These are phyloP conservation scores for Kuraishia ogatae DNA, from an alignment of 805 yeast species.

Conservation along the genomic window DNA sequence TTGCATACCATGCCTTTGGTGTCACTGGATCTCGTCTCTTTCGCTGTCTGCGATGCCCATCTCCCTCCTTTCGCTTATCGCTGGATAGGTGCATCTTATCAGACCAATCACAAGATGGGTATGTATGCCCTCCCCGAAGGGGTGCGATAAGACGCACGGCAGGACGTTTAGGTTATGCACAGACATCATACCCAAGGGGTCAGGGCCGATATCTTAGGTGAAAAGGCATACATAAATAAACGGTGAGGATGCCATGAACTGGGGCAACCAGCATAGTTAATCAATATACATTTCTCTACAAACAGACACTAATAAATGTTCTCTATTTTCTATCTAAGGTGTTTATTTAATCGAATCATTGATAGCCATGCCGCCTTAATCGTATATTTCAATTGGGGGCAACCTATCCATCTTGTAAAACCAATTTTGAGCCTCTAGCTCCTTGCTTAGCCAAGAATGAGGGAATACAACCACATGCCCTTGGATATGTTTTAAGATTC, in stretches of 20 bases:
- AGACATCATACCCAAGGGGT: too few relatives aligned
- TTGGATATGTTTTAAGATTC: slow-evolving; percentile 58
- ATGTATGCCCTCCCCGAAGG: background rate
- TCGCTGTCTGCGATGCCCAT: background rate
- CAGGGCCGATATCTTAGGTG: too few relatives aligned
- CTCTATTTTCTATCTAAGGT: background rate
- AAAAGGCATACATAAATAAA: background rate
- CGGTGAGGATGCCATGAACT: too few relatives aligned
- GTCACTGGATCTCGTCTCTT: background rate
- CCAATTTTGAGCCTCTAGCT: slow-evolving; percentile 90
- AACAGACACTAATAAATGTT: too few relatives aligned
- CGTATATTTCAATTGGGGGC: slow-evolving; percentile 93
- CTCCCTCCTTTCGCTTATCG: background rate
- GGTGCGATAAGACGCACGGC: background rate
- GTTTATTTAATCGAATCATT: too few relatives aligned
- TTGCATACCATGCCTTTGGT: too few relatives aligned
- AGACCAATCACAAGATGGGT: background rate
- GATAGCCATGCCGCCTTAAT: slow-evolving; percentile 24
- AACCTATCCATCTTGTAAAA: slow-evolving; percentile 87
- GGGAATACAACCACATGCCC: slow-evolving; percentile 94
- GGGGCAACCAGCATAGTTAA: too few relatives aligned
- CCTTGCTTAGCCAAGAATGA: slow-evolving; percentile 79
- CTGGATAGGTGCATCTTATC: background rate
- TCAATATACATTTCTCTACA: too few relatives aligned
- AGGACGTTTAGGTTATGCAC: background rate